Conservation (phyloP, 305 asterid species). For the Lippia alba region DNA sequence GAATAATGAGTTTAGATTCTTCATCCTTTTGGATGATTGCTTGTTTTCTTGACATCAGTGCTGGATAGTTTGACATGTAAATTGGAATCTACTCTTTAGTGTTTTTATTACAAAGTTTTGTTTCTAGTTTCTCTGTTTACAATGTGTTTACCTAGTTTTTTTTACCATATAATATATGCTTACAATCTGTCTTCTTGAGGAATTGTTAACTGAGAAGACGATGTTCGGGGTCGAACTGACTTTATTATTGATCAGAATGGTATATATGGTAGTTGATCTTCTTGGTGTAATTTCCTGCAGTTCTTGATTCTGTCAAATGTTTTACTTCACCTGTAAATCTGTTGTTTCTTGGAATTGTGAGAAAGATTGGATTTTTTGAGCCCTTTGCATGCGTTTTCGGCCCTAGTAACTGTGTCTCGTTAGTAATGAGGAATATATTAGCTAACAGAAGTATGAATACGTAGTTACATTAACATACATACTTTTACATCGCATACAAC, state of each 20-base stretch:
- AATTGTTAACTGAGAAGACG: neutral
- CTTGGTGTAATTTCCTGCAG: neutral
- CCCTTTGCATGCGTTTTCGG: neutral
- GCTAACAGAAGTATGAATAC: neutral
- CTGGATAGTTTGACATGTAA: slow-evolving; percentile 55
- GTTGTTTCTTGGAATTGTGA: neutral
- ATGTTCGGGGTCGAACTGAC: neutral
- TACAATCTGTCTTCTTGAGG: neutral
- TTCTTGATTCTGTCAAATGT: neutral
- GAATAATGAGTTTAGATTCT: slow-evolving; percentile 55
- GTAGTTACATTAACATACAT: neutral
- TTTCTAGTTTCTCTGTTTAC: neutral
- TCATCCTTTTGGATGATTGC: slow-evolving; percentile 44
- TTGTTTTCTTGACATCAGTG: slow-evolving; percentile 42
- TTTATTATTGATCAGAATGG: neutral
- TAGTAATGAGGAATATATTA: neutral
- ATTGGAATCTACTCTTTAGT: slow-evolving; percentile 38
- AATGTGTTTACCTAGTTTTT: neutral
- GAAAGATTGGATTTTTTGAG: neutral
- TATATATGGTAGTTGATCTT: neutral
- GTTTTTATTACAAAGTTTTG: neutral
- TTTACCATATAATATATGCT: neutral
- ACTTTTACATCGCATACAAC: neutral
- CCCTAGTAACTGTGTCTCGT: neutral
- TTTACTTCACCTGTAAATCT: neutral